Base-by-base conservation (phyloP, 2,329 filamentous ascomycete species). In the Fusarium sp. region DNA sequence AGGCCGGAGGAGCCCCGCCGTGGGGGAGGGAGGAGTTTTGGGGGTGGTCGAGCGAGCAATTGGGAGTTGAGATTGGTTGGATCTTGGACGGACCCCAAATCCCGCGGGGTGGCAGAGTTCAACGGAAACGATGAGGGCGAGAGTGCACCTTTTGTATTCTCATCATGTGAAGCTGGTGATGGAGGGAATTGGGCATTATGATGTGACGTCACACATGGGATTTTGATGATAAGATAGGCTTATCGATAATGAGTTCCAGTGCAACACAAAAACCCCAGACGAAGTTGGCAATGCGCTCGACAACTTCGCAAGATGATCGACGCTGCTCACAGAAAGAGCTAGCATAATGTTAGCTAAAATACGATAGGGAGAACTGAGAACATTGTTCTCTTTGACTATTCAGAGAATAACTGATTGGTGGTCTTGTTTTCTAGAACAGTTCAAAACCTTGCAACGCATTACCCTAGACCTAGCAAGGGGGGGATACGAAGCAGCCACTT, bases 1-100 rank as follows among this genome's bases (percentile, higher is more conserved):
- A 72, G 44, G 57, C 62, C 66, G 66, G 71, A 69, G 48, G 45
- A 58, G 45, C 72, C 73, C 71, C 72, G 51, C 71, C 68, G 72
- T 75, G 72, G 72, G 72, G 68, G 62, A 48, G 41, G 31, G 66
- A 61, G 68, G 41, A 47, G 54, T 54, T 47, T 73, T 65, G 70
- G 70, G 70, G 70, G 49, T 44, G 7, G 7, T 15, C 22, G 38
- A 56, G n/a, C 24, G 22, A 49, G 26, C 3, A 63, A 31, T 49
- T 39, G n/a, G 13, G 14, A 6, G 12, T 20, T 22, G 22, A 11
- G 48, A 69, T 69, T 69, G 70, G 49, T 33, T 39, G n/a, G 47
- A 13, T 45, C 31, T 12, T 17, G 11, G 1, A 15, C 28, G 10
- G 36, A 63, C 70, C 70, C 70, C 70, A 74, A 71, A 73, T 56